phyloP scores from a whole-genome alignment of 148 eudicot genomes.

The Chenopodium suecicum region DNA sequence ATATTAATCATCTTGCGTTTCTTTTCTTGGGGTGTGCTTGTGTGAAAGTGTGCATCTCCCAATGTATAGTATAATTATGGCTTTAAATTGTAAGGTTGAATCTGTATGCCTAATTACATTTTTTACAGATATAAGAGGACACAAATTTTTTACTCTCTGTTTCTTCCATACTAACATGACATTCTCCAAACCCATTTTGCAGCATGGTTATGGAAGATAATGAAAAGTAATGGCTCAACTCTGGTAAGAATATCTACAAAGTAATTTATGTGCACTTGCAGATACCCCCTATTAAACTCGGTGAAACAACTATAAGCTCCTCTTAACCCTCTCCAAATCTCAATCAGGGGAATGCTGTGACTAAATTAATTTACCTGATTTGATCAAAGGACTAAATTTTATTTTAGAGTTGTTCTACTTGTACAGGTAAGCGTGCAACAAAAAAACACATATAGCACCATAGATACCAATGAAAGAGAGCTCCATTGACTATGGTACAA shows the following conservation, averaged over 20 bases:
- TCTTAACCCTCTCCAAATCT: background rate
- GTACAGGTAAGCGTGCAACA: background rate
- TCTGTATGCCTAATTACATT: background rate
- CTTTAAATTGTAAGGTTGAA: background rate
- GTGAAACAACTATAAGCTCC: background rate
- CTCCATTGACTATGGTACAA: background rate
- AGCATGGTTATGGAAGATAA: background rate
- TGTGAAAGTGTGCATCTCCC: background rate
- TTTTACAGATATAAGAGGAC: slow-evolving; percentile 1
- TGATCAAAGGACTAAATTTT: background rate
- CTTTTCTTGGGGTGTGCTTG: slow-evolving; percentile 12
- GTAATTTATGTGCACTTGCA: background rate
- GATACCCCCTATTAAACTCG: background rate
- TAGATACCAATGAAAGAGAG: no score
- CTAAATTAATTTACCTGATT: background rate
- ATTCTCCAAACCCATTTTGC: background rate
- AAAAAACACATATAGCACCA: background rate
- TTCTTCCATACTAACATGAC: background rate
- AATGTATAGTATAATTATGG: slow-evolving; percentile 17
- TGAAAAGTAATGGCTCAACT: background rate
- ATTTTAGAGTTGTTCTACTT: background rate
- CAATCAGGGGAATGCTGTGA: background rate
- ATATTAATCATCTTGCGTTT: background rate
- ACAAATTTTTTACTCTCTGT: background rate
- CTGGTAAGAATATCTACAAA: background rate